Conservation (phyloP, 345 rosid species). For the Stellera chamaejasme region DNA sequence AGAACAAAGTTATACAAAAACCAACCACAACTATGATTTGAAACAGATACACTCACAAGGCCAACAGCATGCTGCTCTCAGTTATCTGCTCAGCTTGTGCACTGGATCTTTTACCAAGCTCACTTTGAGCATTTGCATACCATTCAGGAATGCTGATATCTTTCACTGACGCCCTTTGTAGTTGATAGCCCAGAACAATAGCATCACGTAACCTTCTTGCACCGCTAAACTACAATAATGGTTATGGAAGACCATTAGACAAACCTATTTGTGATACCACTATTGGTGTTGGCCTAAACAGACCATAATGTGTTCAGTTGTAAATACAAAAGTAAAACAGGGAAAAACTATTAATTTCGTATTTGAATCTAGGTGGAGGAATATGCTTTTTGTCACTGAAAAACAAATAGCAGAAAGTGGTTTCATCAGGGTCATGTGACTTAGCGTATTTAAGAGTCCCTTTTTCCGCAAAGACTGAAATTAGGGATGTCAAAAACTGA, state of each 20-base stretch:
- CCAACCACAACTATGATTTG: too few relatives aligned
- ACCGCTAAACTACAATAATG: constrained; percentile 64
- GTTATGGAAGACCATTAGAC: background rate
- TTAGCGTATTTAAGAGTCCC: too few relatives aligned
- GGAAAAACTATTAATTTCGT: too few relatives aligned
- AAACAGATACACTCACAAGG: constrained; percentile 34
- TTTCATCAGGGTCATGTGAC: too few relatives aligned
- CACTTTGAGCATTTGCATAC: constrained; percentile 92
- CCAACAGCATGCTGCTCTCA: constrained; percentile 26
- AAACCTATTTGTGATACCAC: background rate
- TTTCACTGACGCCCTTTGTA: constrained; percentile 90
- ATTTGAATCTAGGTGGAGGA: too few relatives aligned
- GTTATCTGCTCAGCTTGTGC: constrained; percentile 36
- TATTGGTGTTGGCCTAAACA: too few relatives aligned
- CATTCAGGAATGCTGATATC: constrained; percentile 95
- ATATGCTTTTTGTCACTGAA: too few relatives aligned
- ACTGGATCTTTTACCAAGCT: constrained; percentile 51
- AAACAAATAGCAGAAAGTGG: too few relatives aligned
- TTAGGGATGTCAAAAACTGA: too few relatives aligned
- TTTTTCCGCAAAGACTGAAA: too few relatives aligned
- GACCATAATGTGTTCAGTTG: too few relatives aligned
- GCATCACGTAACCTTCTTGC: constrained; percentile 99
- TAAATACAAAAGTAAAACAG: too few relatives aligned
- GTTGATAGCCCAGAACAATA: constrained; percentile 89
- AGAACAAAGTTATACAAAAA: constrained; percentile 14